A percentile compares a stretch with the other conserved stretches of the same genome.
Evolutionary conservation across 2,329 filamentous ascomycete genomes (phyloP).

Genomic region (Colletotrichum musae): DNA sequence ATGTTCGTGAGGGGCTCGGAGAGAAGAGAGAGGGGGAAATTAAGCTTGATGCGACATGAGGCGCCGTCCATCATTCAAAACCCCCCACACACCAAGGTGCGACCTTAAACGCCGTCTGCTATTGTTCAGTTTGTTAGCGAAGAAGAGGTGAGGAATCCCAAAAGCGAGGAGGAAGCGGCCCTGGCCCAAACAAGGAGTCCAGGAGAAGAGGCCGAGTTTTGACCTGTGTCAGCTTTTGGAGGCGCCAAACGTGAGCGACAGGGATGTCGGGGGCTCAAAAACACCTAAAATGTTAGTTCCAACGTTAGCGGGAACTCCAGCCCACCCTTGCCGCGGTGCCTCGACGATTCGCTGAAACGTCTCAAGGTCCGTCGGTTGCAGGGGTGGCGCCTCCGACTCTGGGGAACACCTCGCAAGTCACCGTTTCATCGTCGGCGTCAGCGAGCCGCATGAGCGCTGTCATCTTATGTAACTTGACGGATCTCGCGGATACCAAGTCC

Average conservation of each 20-base stretch:
- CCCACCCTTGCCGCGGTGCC: neutral
- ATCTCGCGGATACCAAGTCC: conserved; percentile 3
- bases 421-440: conserved; percentile 26
- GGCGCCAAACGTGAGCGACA: conserved; percentile 1
- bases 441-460: conserved; percentile 25
- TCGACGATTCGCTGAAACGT: conserved; percentile 38
- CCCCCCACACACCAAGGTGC: conserved; percentile 16
- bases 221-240: conserved; percentile 24
- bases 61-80: conserved; percentile 20
- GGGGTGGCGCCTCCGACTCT: conserved; percentile 31
- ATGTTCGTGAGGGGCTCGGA: neutral
- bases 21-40: neutral
- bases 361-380: conserved; percentile 33
- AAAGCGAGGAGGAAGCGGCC: conserved; percentile 12
- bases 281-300: no score
- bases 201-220: conserved; percentile 25
- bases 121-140: neutral
- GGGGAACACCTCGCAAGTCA: conserved; percentile 13
- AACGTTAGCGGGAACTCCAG: no score
- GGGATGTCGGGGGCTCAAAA: neutral
- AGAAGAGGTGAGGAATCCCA: neutral
- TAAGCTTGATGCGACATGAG: conserved; percentile 35
- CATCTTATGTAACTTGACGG: conserved; percentile 20
- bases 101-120: conserved; percentile 21
- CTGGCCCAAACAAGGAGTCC: conserved; percentile 35